Percentiles rank a stretch among this genome's conserved stretches.
Evolutionary conservation across 1,284 basidiomycete genomes (phyloP).

Genomic region (Marasmius tenuissimus): DNA sequence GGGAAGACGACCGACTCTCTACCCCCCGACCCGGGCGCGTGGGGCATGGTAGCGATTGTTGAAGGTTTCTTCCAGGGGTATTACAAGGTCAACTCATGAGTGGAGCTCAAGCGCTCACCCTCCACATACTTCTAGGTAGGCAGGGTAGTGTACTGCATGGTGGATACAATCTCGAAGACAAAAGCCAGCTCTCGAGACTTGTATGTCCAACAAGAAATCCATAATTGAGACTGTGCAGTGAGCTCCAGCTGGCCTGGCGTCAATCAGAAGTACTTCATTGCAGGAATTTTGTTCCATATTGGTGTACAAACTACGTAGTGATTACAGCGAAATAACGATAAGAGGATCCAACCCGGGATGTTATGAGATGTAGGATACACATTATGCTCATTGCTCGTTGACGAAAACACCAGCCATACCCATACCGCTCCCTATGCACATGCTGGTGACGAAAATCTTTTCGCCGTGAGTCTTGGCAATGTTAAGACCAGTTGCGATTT

Average conservation of each 20-base stretch:
- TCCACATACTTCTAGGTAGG: not conserved
- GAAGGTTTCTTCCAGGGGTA: constrained; percentile 9
- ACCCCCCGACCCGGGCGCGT: constrained; percentile 13
- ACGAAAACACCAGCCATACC: constrained; percentile 84
- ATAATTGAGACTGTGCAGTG: too few relatives aligned
- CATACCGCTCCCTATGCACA: constrained; percentile 97
- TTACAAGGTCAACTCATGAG: not conserved
- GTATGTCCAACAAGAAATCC: too few relatives aligned
- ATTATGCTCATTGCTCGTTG: constrained; percentile 48
- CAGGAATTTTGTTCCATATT: not conserved
- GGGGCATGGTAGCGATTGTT: constrained; percentile 9
- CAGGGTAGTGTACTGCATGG: too few relatives aligned
- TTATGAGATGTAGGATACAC: not conserved
- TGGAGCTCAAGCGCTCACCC: not conserved
- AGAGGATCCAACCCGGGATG: not conserved
- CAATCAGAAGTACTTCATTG: too few relatives aligned
- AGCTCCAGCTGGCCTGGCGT: too few relatives aligned
- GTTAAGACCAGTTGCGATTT: constrained; percentile 83
- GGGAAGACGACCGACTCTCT: constrained; percentile 9
- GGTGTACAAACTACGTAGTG: not conserved
- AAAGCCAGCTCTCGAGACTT: too few relatives aligned
- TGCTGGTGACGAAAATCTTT: constrained; percentile 85
- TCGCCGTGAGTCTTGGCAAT: constrained; percentile 78
- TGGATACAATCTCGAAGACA: too few relatives aligned
- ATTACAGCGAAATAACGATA: not conserved